Evolutionary conservation across 2,329 filamentous ascomycete genomes (phyloP), one percentile per base, ranked within the genome.

Genomic region (Aquanectria penicillioides): DNA sequence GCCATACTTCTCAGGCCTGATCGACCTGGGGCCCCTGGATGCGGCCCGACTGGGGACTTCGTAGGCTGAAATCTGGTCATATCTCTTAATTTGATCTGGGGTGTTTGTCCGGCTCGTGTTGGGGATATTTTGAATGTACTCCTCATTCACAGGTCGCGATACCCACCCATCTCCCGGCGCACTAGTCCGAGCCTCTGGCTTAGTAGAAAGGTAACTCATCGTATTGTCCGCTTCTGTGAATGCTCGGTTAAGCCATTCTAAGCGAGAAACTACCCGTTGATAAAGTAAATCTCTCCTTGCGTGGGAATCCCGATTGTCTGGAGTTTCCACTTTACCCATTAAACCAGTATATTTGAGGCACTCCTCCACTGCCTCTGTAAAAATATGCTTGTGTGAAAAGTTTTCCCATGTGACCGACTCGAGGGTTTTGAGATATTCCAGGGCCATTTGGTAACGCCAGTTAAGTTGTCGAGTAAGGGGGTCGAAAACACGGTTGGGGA

Each of bases 371-470:
- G 50, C 50, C 34, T 46, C 50, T 11, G 28, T 37, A 20, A 36
- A 53, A 22, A 53, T 44, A 22, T 53, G 23, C 15, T 44, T 53
- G 22, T 53, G 50, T 3, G 38, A 33, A 15, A 53, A 53, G n/a
- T 46, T 17, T 12, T 38, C 47, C 50, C 50, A 53, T 13, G 26
- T 38, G 13, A 20, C 20, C 13, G 25, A 31, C 18, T 51, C 31
- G 13, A 51, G 48, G 4, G 40, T 26, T 13, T 51, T 23, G 6
- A 51, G 20, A 25, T 28, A 33, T 15, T 33, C 10, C 10, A 31
- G 25, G 10, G 48, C 48, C 26, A 25, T 31, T 13, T 36, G 31
- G 26, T 51, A 28, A 3, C 20, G 12, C 17, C 23, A 41, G 26
- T 51, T 51, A 18, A 51, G 48, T 13, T 29, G 12, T n/a, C 25